phyloP scores from a whole-genome alignment of 139 green algal species.

The Ulvella scutata region DNA sequence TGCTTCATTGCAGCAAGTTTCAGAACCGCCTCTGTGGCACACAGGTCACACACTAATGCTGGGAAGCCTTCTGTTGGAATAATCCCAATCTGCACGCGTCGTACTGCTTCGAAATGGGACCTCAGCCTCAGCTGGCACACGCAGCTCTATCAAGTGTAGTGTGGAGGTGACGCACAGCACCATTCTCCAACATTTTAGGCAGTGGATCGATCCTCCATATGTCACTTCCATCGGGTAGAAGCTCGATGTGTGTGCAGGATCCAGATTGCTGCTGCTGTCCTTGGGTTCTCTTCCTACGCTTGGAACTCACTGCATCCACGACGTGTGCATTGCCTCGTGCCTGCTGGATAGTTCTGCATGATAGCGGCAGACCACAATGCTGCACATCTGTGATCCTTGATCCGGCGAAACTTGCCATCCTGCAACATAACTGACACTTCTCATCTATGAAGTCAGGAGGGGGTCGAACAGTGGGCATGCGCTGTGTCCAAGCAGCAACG shows the following conservation, averaged over 20 bases:
- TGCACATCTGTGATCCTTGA: too few relatives aligned
- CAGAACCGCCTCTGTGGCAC: slow-evolving; percentile 40
- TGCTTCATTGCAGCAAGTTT: slow-evolving; percentile 53
- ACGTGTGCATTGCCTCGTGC: too few relatives aligned
- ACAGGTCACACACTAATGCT: slow-evolving; percentile 63
- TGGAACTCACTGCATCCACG: too few relatives aligned
- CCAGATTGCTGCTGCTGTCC: too few relatives aligned
- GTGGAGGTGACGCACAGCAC: slow-evolving; percentile 22
- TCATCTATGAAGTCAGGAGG: too few relatives aligned
- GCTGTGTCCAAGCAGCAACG: too few relatives aligned
- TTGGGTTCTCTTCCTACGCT: too few relatives aligned
- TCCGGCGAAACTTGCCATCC: too few relatives aligned
- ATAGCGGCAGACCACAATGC: too few relatives aligned
- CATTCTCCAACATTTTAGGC: slow-evolving; percentile 30
- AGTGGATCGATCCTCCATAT: slow-evolving; percentile 49
- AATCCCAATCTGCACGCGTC: slow-evolving; percentile 47
- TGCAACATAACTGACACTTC: too few relatives aligned
- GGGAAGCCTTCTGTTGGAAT: slow-evolving; percentile 75
- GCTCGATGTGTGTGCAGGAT: not conserved
- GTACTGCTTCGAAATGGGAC: not conserved
- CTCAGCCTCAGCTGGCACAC: not conserved
- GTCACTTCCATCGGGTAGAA: slow-evolving; percentile 47
- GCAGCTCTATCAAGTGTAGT: not conserved
- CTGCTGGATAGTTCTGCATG: too few relatives aligned
- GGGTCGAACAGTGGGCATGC: too few relatives aligned